Evolutionary conservation across 176 grass and related monocot species (phyloP), one percentile per base, ranked within the genome.

Genomic region (Oryza coarctata): DNA sequence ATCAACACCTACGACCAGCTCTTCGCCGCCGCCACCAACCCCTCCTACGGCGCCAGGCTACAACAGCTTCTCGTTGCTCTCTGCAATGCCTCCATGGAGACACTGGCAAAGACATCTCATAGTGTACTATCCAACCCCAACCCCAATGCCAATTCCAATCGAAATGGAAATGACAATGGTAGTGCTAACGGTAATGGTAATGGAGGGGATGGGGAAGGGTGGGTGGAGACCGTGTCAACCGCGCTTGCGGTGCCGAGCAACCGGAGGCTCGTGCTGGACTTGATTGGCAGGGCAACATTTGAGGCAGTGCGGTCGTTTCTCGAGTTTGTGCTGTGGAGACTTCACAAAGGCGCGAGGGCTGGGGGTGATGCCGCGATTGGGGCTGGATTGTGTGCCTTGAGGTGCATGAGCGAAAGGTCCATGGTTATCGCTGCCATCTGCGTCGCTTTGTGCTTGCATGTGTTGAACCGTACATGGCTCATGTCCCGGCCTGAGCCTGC

Each of bases 1-100:
- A 93, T 98, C 86, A 98, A 95, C 86, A 89, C 92, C 57, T 98
- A 91, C 41, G 92, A 98, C 29, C 92, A 98, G 29, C 49, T 98
- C 65, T 90, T 94, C 76, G 74, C 92, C 8, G 95, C 90, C n/a
- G 86, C 94, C 63, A 98, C 95, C 22, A 94, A 98, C 75, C 92
- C 95, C 1, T 86, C 76, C 27, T 89, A 94, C 22, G 79, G 73
- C 68, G 60, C 92, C 12, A 93, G 88, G 82, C 82, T 91, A 63
- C 91, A 93, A 57, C 34, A 89, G 28, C 74, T 98, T 70, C 43
- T 91, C 17, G 76, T 93, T 17, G 84, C 84, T 0, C 79, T 98
- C 79, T 95, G 92, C 83, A 95, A 77, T 30, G 71, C 86, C 38
- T 86, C 93, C 0, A 80, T 98, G 7, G 85, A 98, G 80, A 91